phyloP scores from a whole-genome alignment of 2,329 filamentous ascomycete species.

The Trichoderma sp. region DNA sequence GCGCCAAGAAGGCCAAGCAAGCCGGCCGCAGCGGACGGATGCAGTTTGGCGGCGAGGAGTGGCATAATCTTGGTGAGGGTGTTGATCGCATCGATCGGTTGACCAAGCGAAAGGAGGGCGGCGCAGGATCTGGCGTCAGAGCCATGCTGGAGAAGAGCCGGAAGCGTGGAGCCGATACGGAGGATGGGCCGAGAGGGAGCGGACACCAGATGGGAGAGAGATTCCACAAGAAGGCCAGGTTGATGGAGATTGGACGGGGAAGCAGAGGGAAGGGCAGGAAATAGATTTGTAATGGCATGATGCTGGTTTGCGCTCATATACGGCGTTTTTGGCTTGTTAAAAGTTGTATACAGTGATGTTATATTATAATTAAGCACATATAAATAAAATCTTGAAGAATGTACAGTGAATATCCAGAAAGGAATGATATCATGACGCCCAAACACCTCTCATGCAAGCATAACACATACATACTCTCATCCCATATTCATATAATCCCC shows the following conservation, averaged over 20 bases:
- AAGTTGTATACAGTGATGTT: background rate
- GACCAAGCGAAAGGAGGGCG: conserved; percentile 65
- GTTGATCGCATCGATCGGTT: conserved; percentile 82
- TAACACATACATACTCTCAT: background rate
- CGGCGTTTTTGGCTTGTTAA: conserved; percentile 1
- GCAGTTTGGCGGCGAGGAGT: conserved; percentile 87
- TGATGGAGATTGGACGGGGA: conserved; percentile 47
- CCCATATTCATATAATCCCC: background rate
- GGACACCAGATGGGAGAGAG: conserved; percentile 68
- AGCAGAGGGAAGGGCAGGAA: conserved; percentile 44
- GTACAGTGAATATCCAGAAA: background rate
- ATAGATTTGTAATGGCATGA: background rate
- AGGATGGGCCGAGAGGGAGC: conserved; percentile 67
- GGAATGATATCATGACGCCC: background rate
- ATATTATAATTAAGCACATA: background rate
- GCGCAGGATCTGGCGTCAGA: conserved; percentile 53
- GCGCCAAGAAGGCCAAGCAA: conserved; percentile 59
- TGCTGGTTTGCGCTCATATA: background rate
- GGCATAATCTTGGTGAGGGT: conserved; percentile 79
- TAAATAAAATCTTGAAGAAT: background rate
- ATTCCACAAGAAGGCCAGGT: conserved; percentile 68
- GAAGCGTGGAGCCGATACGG: conserved; percentile 69
- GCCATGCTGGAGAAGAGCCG: conserved; percentile 77
- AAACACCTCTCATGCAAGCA: background rate
- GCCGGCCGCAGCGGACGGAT: conserved; percentile 55